Evolutionary conservation across 306 rosid species (phyloP).

Genomic region (Urtica urens): DNA sequence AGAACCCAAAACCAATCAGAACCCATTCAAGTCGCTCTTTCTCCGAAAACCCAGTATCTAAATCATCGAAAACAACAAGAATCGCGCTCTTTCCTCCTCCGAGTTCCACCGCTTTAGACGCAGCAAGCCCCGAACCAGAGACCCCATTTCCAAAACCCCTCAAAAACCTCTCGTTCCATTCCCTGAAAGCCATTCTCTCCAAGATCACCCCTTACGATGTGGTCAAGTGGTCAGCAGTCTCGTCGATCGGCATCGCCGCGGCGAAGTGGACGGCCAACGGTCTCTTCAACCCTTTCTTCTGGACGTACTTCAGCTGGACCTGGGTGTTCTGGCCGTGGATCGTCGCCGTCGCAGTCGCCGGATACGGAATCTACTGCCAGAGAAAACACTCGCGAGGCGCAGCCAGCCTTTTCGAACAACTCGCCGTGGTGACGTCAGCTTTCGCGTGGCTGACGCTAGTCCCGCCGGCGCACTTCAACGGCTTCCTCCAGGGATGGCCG

Average conservation of each 20-base stretch:
- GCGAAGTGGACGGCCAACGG: slow-evolving; percentile 50
- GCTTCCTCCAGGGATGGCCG: slow-evolving; percentile 96
- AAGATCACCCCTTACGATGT: slow-evolving; percentile 63
- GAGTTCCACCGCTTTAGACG: slow-evolving; percentile 38
- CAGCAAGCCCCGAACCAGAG: slow-evolving; percentile 34
- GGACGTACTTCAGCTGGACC: slow-evolving; percentile 97
- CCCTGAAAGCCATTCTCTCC: slow-evolving; percentile 33
- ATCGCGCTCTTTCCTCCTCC: slow-evolving; percentile 20
- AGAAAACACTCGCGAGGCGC: slow-evolving; percentile 50
- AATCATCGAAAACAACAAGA: slow-evolving; percentile 20
- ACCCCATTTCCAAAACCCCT: slow-evolving; percentile 38
- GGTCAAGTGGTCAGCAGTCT: slow-evolving; percentile 56
- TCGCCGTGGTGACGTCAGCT: slow-evolving; percentile 59
- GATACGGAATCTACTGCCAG: slow-evolving; percentile 59
- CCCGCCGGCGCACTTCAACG: slow-evolving; percentile 80
- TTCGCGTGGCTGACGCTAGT: slow-evolving; percentile 95
- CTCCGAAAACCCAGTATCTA: no score
- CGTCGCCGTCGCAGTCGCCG: slow-evolving; percentile 37
- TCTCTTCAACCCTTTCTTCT: slow-evolving; percentile 67
- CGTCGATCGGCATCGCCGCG: slow-evolving; percentile 47
- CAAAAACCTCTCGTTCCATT: slow-evolving; percentile 37
- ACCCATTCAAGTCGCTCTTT: slow-evolving; percentile 17
- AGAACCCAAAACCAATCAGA: slow-evolving; percentile 18
- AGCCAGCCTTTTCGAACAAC: slow-evolving; percentile 66
- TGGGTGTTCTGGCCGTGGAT: slow-evolving; percentile 96